A percentile compares a stretch with the other conserved stretches of the same genome.
These are phyloP conservation scores for Asterochloris erici DNA, from an alignment of 139 green algal genomes.

Conservation along the genomic window DNA sequence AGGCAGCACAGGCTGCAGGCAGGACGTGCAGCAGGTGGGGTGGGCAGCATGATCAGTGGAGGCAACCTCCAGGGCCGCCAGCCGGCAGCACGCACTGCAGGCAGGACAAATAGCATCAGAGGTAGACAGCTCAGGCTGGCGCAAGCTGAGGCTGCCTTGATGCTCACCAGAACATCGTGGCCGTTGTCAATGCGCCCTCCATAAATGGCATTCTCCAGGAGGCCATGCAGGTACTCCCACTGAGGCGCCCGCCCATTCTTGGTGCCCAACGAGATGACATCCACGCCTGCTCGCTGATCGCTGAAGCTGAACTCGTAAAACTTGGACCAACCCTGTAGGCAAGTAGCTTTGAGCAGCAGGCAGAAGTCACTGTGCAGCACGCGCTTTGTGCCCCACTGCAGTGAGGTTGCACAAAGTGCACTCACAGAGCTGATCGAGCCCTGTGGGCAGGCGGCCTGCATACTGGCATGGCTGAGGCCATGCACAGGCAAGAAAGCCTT, in stretches of 20 bases:
- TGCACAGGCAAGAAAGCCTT: too few species aligned
- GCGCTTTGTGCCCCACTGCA: background rate
- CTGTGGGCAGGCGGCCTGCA: too few species aligned
- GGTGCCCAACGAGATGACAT: slow-evolving; percentile 50
- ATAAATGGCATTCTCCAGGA: slow-evolving; percentile 81
- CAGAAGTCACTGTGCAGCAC: background rate
- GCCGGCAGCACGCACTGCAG: too few species aligned
- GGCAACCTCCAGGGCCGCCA: too few species aligned
- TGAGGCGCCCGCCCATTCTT: slow-evolving; percentile 16
- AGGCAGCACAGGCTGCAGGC: too few species aligned
- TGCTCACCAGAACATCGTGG: slow-evolving; percentile 51
- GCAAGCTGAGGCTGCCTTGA: background rate
- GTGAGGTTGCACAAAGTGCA: background rate
- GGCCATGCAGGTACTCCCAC: slow-evolving; percentile 68
- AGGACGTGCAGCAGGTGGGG: too few species aligned
- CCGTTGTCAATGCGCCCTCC: slow-evolving; percentile 70
- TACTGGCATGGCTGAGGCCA: too few species aligned
- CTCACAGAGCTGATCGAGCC: too few species aligned
- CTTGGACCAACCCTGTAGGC: slow-evolving; percentile 69
- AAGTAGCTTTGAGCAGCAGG: background rate
- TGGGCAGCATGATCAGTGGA: too few species aligned
- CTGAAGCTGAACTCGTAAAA: slow-evolving; percentile 82
- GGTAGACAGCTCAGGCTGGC: too few species aligned
- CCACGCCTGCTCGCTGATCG: slow-evolving; percentile 64
- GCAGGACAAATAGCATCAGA: too few species aligned